Percentiles rank a stretch among this genome's conserved stretches.
Evolutionary conservation across 192 early-diverging fungal genomes (phyloP).

Genomic region (Linnemannia zychae): DNA sequence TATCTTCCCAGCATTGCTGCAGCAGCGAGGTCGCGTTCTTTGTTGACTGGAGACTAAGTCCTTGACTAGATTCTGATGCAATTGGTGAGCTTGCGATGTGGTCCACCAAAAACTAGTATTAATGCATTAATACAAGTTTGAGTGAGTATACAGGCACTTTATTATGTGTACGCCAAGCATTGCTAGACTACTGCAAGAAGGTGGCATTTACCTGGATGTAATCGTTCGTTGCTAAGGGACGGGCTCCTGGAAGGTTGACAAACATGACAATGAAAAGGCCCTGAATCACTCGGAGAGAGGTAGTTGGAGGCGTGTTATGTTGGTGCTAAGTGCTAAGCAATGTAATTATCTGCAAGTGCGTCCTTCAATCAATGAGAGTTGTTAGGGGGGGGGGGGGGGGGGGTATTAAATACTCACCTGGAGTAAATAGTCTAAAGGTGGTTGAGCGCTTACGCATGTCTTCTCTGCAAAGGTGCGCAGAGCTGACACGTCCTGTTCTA

Average conservation of each 20-base stretch:
- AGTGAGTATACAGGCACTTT: neutral
- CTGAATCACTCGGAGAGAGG: neutral
- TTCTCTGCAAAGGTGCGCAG: conserved; percentile 34
- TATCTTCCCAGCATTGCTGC: conserved; percentile 37
- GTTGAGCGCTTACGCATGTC: conserved; percentile 12
- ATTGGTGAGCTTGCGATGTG: conserved; percentile 34
- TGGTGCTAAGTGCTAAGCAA: neutral
- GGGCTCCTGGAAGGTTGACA: conserved; percentile 16
- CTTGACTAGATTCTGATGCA: neutral
- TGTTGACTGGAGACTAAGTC: neutral
- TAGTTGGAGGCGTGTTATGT: neutral
- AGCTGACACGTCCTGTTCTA: conserved; percentile 18
- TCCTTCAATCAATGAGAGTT: too few relatives aligned
- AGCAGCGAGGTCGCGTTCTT: conserved; percentile 28
- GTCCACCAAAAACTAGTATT: conserved; percentile 43
- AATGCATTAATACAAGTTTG: neutral
- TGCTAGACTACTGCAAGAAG: neutral
- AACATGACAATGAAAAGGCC: conserved; percentile 40
- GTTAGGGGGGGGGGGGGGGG: too few relatives aligned
- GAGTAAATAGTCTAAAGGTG: conserved; percentile 6
- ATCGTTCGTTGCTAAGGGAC: conserved; percentile 21
- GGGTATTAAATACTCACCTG: conserved; percentile 32
- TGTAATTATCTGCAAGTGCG: neutral
- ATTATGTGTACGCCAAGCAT: neutral
- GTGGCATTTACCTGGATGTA: conserved; percentile 39